A percentile compares a stretch with the other conserved stretches of the same genome.
These are phyloP conservation scores for Leptographium wingfieldii DNA, from an alignment of 2,329 filamentous ascomycete species.

Conservation along the genomic window DNA sequence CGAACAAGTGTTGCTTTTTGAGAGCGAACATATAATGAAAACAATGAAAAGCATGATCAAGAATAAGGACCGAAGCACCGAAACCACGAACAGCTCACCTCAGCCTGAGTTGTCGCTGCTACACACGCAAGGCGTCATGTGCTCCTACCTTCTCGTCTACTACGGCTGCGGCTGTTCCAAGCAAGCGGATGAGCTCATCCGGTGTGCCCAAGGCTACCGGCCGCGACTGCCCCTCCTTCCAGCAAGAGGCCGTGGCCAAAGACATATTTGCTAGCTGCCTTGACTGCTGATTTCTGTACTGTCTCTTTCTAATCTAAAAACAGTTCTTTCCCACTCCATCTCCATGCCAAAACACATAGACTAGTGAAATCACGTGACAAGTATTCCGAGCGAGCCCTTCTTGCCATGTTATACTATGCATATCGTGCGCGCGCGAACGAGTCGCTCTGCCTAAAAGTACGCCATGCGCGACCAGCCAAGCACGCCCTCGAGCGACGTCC, in stretches of 20 bases:
- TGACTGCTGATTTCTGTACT: neutral
- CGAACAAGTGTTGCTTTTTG: no score
- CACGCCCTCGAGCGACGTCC: constrained; percentile 53
- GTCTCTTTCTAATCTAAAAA: neutral
- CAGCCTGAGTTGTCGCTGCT: no score
- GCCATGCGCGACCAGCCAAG: constrained; percentile 51
- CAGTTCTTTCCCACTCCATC: neutral
- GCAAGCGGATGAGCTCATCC: neutral
- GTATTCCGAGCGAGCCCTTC: neutral
- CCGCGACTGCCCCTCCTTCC: constrained; percentile 3
- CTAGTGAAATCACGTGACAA: neutral
- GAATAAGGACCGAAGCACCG: no score
- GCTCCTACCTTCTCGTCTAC: neutral
- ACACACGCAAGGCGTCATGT: neutral
- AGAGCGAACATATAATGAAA: no score
- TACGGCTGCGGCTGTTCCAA: constrained; percentile 5
- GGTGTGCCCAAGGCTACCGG: neutral
- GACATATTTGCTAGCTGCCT: constrained; percentile 2
- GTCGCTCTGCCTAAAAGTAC: constrained; percentile 25
- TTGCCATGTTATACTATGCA: neutral
- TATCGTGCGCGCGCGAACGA: no score
- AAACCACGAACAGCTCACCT: no score
- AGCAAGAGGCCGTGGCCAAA: neutral
- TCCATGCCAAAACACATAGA: neutral
- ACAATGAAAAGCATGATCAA: no score